These are phyloP conservation scores for Boletus subcaerulescens DNA, from an alignment of 768 basidiomycete species.

Conservation along the genomic window DNA sequence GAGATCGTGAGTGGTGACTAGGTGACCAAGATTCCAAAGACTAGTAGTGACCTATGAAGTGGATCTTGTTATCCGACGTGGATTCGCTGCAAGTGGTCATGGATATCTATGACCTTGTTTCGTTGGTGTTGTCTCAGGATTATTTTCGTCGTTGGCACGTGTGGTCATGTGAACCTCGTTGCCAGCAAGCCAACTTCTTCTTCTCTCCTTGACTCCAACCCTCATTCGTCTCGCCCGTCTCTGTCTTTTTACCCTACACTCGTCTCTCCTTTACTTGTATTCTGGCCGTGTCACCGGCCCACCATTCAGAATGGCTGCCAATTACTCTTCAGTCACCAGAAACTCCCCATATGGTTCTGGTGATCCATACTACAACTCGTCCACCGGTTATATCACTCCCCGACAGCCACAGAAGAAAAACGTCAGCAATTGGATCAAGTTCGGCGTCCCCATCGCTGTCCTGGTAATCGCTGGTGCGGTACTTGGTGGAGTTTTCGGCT, in stretches of 20 bases:
- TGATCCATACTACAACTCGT: slow-evolving; percentile 67
- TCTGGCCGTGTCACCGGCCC: slow-evolving; percentile 14
- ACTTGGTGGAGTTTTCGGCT: slow-evolving; percentile 78
- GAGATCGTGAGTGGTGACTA: background rate
- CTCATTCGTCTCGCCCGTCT: slow-evolving; percentile 2
- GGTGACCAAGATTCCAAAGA: background rate
- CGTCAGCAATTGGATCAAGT: slow-evolving; percentile 69
- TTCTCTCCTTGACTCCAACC: background rate
- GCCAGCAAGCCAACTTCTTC: background rate
- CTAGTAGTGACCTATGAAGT: slow-evolving; percentile 33
- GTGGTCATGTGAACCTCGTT: slow-evolving; percentile 10
- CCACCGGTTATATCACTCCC: slow-evolving; percentile 67
- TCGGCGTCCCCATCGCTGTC: slow-evolving; percentile 65
- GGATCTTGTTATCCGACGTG: slow-evolving; percentile 8
- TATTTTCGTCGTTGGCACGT: slow-evolving; percentile 1
- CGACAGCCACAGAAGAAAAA: slow-evolving; percentile 45
- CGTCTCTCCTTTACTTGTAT: slow-evolving; percentile 23
- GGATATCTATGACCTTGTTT: too few relatives aligned
- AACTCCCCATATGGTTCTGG: slow-evolving; percentile 54
- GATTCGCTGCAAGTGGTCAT: background rate
- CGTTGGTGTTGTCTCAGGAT: background rate
- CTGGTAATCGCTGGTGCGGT: slow-evolving; percentile 65
- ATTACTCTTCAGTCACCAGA: slow-evolving; percentile 35
- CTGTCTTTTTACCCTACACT: slow-evolving; percentile 10
- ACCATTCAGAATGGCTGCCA: slow-evolving; percentile 37